These are phyloP conservation scores for Trypanosoma melophagium DNA, from an alignment of 208 protist species.

Conservation along the genomic window DNA sequence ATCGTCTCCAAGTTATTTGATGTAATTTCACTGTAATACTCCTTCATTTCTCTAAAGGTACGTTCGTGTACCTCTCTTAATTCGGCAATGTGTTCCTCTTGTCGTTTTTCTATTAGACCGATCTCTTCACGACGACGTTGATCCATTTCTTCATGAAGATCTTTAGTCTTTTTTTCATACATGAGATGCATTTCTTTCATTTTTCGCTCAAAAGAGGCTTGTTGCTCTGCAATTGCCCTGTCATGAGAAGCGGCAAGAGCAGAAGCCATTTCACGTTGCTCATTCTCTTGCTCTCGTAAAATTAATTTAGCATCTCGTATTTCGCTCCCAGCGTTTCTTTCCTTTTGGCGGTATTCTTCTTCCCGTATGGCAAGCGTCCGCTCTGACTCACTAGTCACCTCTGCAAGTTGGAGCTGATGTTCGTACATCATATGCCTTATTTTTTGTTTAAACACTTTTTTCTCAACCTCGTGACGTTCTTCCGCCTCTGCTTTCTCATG, in stretches of 20 bases:
- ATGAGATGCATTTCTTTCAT: conserved; percentile 94
- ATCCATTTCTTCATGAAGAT: conserved; percentile 91
- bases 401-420: conserved; percentile 92
- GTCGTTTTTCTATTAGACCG: conserved; percentile 94
- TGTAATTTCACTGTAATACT: conserved; percentile 98
- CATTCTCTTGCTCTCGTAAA: conserved; percentile 86
- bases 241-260: conserved; percentile 80
- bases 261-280: conserved; percentile 82
- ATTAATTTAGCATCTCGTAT: conserved; percentile 85
- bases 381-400: conserved; percentile 90
- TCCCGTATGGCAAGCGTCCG: conserved; percentile 82
- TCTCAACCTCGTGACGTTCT: conserved; percentile 94
- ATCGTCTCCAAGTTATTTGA: conserved; percentile 98
- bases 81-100: conserved; percentile 95
- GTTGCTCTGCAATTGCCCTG: conserved; percentile 87
- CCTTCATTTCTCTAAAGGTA: conserved; percentile 97
- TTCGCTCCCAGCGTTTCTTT: conserved; percentile 79
- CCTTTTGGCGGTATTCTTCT: conserved; percentile 87
- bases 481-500: conserved; percentile 91
- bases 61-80: conserved; percentile 94
- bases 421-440: conserved; percentile 96
- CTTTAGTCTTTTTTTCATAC: conserved; percentile 93
- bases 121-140: conserved; percentile 91
- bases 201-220: conserved; percentile 86
- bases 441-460: conserved; percentile 97